phyloP scores from a whole-genome alignment of 176 grass and related monocot species.

The Themeda triandra region DNA sequence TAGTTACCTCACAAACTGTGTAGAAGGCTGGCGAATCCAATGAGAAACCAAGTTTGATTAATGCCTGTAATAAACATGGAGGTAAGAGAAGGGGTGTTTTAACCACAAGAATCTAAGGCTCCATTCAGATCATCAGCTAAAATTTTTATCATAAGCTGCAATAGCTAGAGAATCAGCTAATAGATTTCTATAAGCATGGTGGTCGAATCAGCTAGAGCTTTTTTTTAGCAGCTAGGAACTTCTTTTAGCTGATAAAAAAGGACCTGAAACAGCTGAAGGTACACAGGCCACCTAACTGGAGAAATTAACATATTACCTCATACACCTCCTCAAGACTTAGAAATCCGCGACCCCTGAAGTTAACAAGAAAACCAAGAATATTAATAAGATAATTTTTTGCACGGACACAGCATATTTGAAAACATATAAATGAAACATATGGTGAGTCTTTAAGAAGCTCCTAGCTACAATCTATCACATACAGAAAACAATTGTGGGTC shows the following conservation, averaged over 20 bases:
- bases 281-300: neutral
- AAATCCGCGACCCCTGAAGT: conserved; percentile 73
- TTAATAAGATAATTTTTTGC: neutral
- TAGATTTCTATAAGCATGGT: neutral
- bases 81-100: neutral
- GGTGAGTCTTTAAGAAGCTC: neutral
- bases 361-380: neutral
- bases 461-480: neutral
- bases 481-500: neutral
- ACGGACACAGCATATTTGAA: neutral
- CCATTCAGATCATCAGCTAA: no score
- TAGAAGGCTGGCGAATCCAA: conserved; percentile 44
- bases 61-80: conserved; percentile 43
- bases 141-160: no score
- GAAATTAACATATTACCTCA: conserved; percentile 44
- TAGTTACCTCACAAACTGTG: conserved; percentile 36
- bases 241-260: neutral
- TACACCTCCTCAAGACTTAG: conserved; percentile 67
- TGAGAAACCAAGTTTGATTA: conserved; percentile 22
- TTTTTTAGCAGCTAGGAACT: neutral
- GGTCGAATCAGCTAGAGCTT: neutral
- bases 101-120: neutral
- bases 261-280: neutral
- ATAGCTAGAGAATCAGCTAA: neutral
- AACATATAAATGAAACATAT: neutral